Conservation (phyloP, 495 filamentous ascomycete genomes). For the Glarea lozoyensis region DNA sequence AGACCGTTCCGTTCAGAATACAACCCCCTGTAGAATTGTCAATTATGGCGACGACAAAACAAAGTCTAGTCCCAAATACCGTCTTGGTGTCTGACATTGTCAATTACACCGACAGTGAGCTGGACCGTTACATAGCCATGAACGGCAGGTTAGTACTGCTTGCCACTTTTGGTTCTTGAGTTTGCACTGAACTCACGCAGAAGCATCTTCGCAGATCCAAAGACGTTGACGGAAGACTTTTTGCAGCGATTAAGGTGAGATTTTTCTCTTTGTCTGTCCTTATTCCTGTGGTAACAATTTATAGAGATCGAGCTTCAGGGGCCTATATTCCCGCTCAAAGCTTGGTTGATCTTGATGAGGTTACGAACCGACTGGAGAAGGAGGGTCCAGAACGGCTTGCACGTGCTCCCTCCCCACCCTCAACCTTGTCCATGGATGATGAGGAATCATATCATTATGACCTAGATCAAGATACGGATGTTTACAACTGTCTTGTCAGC, state of each 20-base stretch:
- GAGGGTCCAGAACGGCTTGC: not conserved
- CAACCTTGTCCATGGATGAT: not conserved
- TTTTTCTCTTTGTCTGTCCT: not conserved
- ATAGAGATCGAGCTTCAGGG: not conserved
- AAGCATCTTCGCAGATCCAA: not conserved
- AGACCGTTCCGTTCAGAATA: not conserved
- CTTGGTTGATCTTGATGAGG: not conserved
- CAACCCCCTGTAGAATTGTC: not conserved
- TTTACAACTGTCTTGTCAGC: slow-evolving; percentile 3
- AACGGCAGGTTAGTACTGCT: not conserved
- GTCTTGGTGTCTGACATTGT: not conserved
- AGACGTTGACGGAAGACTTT: not conserved
- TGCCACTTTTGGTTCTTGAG: not conserved
- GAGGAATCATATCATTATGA: not conserved
- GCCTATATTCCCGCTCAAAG: too few species aligned
- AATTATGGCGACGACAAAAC: not conserved
- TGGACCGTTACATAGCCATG: not conserved
- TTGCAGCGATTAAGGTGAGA: not conserved
- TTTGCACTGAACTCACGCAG: not conserved
- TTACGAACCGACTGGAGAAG: not conserved
- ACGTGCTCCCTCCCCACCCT: not conserved
- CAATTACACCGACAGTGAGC: not conserved
- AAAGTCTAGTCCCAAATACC: not conserved
- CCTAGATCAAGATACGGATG: not conserved
- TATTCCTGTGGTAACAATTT: not conserved